These are phyloP conservation scores for Triticum aestivum DNA, from an alignment of 176 grass and related monocot species.

Conservation along the genomic window DNA sequence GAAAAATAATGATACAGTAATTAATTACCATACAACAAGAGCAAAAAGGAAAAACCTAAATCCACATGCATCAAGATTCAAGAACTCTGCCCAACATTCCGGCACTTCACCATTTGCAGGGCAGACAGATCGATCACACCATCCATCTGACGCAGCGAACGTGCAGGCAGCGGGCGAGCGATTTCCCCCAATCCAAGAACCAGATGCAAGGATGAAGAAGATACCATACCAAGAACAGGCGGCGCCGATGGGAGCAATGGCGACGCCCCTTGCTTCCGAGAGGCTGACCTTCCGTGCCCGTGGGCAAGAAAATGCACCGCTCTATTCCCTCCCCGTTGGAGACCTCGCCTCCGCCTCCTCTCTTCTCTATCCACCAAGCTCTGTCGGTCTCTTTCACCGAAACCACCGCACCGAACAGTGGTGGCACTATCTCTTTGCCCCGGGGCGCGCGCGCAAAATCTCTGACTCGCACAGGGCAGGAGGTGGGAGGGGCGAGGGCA, in stretches of 20 bases:
- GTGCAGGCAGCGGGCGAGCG: not conserved
- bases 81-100: not conserved
- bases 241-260: not conserved
- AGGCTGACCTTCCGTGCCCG: not conserved
- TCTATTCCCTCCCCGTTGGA: slow-evolving; percentile 20
- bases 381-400: not conserved
- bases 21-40: not conserved
- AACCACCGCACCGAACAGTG: slow-evolving; percentile 24
- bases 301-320: slow-evolving; percentile 1
- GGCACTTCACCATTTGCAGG: not conserved
- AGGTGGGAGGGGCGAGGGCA: slow-evolving; percentile 15
- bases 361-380: not conserved
- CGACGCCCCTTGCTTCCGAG: not conserved
- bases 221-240: not conserved
- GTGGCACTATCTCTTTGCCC: slow-evolving; percentile 28
- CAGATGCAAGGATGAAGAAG: not conserved
- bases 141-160: not conserved
- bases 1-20: not conserved
- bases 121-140: not conserved
- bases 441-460: slow-evolving; percentile 31
- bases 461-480: not conserved
- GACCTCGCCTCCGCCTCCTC: not conserved
- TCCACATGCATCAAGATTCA: not conserved
- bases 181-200: not conserved
- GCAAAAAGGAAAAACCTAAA: not conserved